Evolutionary conservation across 1,284 basidiomycete genomes (phyloP), one percentile per base, ranked within the genome.

Genomic region (Marasmius oreades): DNA sequence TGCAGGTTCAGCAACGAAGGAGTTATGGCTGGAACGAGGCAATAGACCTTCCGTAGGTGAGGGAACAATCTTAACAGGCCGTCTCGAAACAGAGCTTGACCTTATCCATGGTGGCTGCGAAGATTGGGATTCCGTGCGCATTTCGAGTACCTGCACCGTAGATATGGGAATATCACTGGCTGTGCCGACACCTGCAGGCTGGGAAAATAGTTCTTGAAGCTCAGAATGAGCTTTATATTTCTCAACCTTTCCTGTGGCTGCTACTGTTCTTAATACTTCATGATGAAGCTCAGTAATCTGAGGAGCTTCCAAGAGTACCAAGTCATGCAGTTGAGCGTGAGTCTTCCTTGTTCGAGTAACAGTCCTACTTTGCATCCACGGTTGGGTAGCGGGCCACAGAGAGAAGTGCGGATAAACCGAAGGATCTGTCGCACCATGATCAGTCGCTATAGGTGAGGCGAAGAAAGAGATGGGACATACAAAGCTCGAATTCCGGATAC

Each of bases 361-460:
- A 20, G 14, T 4, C 23, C 24, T 31, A 26, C 14, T 12, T 16
- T 50, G 26, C 47, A 50, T 31, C 26, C 31, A 10, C 10, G 47
- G 47, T 16, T 50, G 10, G 24, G 23, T 23, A 7, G 45, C 6
- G 14, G 45, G 45, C 45, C 45, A 50, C 26, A 50, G 18, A 26
- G n/a, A 50, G 28, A 52, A 55, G 34, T 64, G n/a, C 46, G 60
- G 65, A 51, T 63, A 69, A 51, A 66, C 45, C 34, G 59, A 45
- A 23, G 68, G 64, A 52, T 71, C 70, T 71, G 51, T 1, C 33
- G 11, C 10, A 12, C 20, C 22, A 14, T 42, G n/a, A 42, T 31
- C 28, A 10, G 28, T 31, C 28, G 10, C 5, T 10, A 31, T 31
- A 31, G 10, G 5, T n/a, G n/a, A 31, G 10, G 10, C 10, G 16